Evolutionary conservation across 805 yeast species (phyloP), one percentile per base, ranked within the genome.

Genomic region (Suhomyces tanzawaensis): DNA sequence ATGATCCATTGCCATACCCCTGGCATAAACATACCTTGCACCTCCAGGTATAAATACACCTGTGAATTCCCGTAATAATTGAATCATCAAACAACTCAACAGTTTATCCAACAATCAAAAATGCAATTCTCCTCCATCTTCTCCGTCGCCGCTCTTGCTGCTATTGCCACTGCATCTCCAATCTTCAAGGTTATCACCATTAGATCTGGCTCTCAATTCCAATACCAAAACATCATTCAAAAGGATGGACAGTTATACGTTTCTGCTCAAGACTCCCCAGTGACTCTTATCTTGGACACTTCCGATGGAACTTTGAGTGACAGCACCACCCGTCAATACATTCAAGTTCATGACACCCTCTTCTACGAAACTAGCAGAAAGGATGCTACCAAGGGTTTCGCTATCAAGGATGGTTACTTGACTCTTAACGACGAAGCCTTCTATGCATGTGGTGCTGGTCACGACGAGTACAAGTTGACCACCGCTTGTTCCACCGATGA

Each of bases 161-260:
- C 59, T 38, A 9, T 9, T 9, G 23, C 23, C 9, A 36, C 52
- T 29, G 60, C 58, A 16, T 38, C 49, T 17, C 56, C 62, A n/a
- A 21, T 9, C 9, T 45, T 57, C 37, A 31, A 40, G 16, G 41
- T 52, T 12, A 36, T 55, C 19, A 41, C 53, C 29, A 52, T 57
- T 24, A 48, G 51, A 26, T 57, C 62, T 8, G 63, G 59, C 5
- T 47, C 60, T 9, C 39, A 35, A 11, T 52, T 48, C 48, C 63
- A 58, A 29, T 55, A 51, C 43, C 19, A 34, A 35, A 27, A 36
- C 21, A 31, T 39, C 17, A 28, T 32, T 16, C 15, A 40, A 4
- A 34, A 35, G 16, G 42, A 44, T 19, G 38, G 40, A 7, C 29
- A 25, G 18, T 21, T 42, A 5, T 37, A 41, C 19, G 34, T 36